A percentile compares a stretch with the other conserved stretches of the same genome.
phyloP scores from a whole-genome alignment of 2,329 filamentous ascomycete species.

The Calonectria pteridis region DNA sequence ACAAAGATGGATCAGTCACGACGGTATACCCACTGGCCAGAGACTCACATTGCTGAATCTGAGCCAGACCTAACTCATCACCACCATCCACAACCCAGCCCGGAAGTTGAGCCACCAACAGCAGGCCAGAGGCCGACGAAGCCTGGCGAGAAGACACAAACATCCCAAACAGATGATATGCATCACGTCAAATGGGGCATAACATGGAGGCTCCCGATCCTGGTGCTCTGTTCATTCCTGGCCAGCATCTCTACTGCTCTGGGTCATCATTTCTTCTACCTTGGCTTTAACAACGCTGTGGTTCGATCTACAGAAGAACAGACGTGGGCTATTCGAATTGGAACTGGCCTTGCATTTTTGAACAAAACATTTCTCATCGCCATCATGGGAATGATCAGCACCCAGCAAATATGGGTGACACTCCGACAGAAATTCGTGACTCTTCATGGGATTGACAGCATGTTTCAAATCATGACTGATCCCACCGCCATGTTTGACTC shows the following conservation, averaged over 20 bases:
- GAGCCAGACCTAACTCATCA: neutral
- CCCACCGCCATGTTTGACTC: neutral
- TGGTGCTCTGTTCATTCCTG: neutral
- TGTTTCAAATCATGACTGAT: constrained; percentile 1
- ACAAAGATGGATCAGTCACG: neutral
- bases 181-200: neutral
- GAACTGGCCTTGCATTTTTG: neutral
- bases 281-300: neutral
- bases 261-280: neutral
- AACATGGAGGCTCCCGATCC: neutral
- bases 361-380: neutral
- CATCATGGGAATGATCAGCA: neutral
- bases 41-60: too few relatives aligned
- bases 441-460: neutral
- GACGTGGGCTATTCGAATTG: neutral
- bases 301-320: neutral
- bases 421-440: neutral
- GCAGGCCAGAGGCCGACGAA: too few relatives aligned
- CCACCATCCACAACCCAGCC: too few relatives aligned
- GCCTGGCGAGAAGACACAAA: too few relatives aligned
- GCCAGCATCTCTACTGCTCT: neutral
- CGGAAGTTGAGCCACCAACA: neutral
- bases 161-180: neutral
- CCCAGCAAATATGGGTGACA: neutral
- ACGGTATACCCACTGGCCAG: neutral